Evolutionary conservation across 78 protist species (phyloP), one percentile per base, ranked within the genome.

Genomic region (slime mould (Dictyostelium discoideum)): DNA sequence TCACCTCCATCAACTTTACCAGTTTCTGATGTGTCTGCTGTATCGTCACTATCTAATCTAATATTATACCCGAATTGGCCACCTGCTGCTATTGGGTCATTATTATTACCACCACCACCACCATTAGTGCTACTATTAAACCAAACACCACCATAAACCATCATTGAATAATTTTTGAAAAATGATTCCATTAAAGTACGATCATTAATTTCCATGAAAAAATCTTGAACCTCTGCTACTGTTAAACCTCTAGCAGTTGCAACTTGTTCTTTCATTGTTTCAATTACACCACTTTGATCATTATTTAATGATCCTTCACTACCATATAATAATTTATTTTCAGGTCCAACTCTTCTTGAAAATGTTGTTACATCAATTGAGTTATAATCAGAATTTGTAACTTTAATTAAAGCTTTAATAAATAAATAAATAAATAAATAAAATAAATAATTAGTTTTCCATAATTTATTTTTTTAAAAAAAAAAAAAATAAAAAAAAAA

Each of bases 21-120:
- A 0, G 22, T 16, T 13, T 73, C 48, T 24, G 54, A 57, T 10
- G 48, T 81, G 16, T 81, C 69, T 4, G 48, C 54, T 2, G 42
- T 26, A 18, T 88, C 22, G 44, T 88, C 93, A 46, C 86, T 42
- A 46, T 88, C 93, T 26, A 88, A 29, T 80, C 93, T 78, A 11
- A 88, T 80, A 6, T 46, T 14, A 57, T 88, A 88, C 44, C 6
- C 6, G 42, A 88, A 88, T 54, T 77, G 79, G 8, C 9, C 39
- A 3, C 86, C 37, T 11, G 93, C 0, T 32, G 37, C 1, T 32
- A 32, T 32, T 32, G 37, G 37, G 37, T 32, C 1, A 32, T 32
- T 32, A n/a, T n/a, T n/a, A n/a, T n/a, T n/a, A n/a, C n/a, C n/a
- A n/a, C n/a, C n/a, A n/a, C n/a, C n/a, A n/a, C n/a, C n/a, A 1